Conservation (phyloP, 148 eudicot genomes). For the Vaccinium vitisidaea region DNA sequence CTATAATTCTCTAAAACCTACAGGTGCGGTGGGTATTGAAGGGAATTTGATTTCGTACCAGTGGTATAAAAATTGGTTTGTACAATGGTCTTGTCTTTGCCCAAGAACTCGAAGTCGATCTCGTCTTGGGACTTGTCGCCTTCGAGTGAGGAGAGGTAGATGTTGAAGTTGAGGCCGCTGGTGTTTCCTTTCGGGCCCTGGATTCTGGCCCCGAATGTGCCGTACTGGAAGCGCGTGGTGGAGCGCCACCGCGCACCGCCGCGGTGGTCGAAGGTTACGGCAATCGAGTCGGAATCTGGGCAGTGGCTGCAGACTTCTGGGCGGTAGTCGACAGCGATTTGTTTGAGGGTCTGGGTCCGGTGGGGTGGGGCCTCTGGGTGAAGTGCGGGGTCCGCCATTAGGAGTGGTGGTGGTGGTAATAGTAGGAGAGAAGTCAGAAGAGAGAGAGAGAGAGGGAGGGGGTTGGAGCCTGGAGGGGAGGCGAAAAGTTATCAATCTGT, state of each 20-base stretch:
- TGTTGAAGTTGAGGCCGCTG: constrained; percentile 43
- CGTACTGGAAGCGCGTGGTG: constrained; percentile 31
- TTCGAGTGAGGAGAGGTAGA: constrained; percentile 43
- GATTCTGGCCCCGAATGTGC: constrained; percentile 36
- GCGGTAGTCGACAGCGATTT: constrained; percentile 34
- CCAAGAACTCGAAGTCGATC: constrained; percentile 43
- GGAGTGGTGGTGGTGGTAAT: too few species aligned
- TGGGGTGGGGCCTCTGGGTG: constrained; percentile 26
- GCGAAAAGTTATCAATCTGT: too few species aligned
- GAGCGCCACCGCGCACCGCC: constrained; percentile 42
- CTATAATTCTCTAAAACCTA: too few species aligned
- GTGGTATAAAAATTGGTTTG: constrained; percentile 35
- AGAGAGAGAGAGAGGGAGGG: neutral
- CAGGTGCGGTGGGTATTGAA: neutral
- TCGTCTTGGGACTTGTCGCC: constrained; percentile 39
- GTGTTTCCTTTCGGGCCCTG: constrained; percentile 38
- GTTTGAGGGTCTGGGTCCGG: constrained; percentile 22
- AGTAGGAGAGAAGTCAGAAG: neutral
- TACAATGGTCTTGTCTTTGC: constrained; percentile 39
- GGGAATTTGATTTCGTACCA: neutral
- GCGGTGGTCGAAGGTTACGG: constrained; percentile 36
- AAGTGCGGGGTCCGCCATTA: constrained; percentile 35
- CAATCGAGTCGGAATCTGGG: constrained; percentile 22
- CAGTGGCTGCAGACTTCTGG: constrained; percentile 31
- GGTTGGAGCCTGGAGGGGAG: too few species aligned